These are phyloP conservation scores for Candida vartiovaarae DNA, from an alignment of 805 yeast genomes.

Conservation along the genomic window DNA sequence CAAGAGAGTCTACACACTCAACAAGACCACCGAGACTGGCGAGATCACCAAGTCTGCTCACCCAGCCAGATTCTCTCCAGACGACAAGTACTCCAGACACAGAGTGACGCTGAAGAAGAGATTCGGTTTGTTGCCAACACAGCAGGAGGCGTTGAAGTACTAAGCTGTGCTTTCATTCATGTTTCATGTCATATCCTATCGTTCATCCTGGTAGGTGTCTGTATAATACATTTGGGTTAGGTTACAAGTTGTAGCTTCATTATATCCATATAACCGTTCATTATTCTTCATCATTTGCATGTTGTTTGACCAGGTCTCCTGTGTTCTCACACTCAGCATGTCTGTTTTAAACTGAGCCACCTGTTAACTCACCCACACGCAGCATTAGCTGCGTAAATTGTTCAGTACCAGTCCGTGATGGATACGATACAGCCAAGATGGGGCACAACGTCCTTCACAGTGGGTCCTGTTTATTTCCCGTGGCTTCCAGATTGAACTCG, in stretches of 20 bases:
- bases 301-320: too few species aligned
- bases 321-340: too few species aligned
- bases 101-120: slow-evolving; percentile 97
- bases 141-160: slow-evolving; percentile 33
- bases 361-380: too few species aligned
- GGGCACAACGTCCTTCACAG: not conserved
- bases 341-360: too few species aligned
- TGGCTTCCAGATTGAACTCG: slow-evolving; percentile 60
- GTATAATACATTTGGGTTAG: not conserved
- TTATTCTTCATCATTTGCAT: too few species aligned
- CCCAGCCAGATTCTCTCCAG: slow-evolving; percentile 99
- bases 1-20: slow-evolving; percentile 88
- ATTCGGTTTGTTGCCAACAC: slow-evolving; percentile 81
- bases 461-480: slow-evolving; percentile 39
- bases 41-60: slow-evolving; percentile 98
- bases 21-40: slow-evolving; percentile 75
- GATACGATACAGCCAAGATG: too few species aligned
- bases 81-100: slow-evolving; percentile 98
- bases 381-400: too few species aligned
- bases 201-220: too few species aligned
- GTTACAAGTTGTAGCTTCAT: not conserved
- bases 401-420: too few species aligned
- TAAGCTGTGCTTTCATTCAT: slow-evolving; percentile 1
- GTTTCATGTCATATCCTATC: too few species aligned
- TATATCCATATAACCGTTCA: too few species aligned